Conservation (phyloP, 257 asterid species). For the Ilex asprella region DNA sequence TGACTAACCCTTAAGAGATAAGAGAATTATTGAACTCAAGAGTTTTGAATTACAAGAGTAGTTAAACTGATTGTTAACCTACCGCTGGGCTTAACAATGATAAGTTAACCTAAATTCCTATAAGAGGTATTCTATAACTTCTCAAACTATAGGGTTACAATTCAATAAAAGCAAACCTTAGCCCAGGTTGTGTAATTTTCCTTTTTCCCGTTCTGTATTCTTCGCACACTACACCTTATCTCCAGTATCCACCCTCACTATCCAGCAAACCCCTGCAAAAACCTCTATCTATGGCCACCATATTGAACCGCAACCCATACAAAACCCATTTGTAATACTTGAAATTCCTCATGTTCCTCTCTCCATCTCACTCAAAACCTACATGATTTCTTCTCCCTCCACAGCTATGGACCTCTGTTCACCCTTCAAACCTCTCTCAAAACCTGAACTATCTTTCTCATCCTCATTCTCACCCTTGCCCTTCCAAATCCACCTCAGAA, state of each 20-base stretch:
- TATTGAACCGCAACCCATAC: background rate
- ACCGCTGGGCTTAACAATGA: no score
- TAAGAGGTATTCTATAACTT: no score
- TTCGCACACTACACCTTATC: constrained; percentile 30
- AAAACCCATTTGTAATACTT: constrained; percentile 1
- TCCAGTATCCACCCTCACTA: constrained; percentile 1
- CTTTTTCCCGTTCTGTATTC: no score
- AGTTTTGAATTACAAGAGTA: no score
- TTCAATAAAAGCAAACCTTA: no score
- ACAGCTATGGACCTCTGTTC: constrained; percentile 61
- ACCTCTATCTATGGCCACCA: constrained; percentile 31
- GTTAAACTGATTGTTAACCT: no score
- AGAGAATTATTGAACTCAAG: no score
- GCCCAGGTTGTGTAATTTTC: no score
- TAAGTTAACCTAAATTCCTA: no score
- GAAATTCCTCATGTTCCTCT: constrained; percentile 6
- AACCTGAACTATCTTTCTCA: constrained; percentile 61
- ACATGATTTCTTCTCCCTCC: background rate
- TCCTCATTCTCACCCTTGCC: constrained; percentile 59
- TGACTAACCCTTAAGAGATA: background rate
- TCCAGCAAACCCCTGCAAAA: constrained; percentile 41
- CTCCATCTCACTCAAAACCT: background rate
- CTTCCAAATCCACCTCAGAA: constrained; percentile 50
- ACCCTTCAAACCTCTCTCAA: constrained; percentile 43
- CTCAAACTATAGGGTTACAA: no score